Evolutionary conservation across 2,329 filamentous ascomycete species (phyloP).

Genomic region (Thelonectria rubi): DNA sequence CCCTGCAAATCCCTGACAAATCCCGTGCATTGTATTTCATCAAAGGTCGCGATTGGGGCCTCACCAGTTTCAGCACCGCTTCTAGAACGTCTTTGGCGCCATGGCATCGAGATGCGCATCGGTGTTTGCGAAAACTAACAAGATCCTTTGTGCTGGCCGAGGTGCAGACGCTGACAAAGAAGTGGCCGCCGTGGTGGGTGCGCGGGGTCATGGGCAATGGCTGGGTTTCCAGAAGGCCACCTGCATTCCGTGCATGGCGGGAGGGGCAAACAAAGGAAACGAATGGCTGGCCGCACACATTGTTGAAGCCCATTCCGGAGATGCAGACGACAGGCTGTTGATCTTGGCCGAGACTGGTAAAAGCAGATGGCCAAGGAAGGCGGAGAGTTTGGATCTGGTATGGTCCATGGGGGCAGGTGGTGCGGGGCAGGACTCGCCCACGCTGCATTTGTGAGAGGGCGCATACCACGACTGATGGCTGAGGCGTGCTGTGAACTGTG

Average conservation of each 20-base stretch:
- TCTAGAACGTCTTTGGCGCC: conserved; percentile 22
- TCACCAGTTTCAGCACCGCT: conserved; percentile 31
- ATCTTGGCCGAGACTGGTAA: conserved; percentile 26
- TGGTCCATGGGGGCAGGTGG: conserved; percentile 5
- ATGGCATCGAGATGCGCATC: conserved; percentile 21
- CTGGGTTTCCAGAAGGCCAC: not conserved
- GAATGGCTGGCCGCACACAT: conserved; percentile 5
- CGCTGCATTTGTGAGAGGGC: not conserved
- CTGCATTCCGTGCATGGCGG: not conserved
- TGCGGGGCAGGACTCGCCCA: conserved; percentile 17
- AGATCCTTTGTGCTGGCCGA: conserved; percentile 1
- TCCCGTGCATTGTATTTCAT: conserved; percentile 1
- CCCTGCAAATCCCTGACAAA: conserved; percentile 18
- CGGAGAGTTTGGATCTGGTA: conserved; percentile 23
- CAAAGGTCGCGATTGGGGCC: conserved; percentile 4
- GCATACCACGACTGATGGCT: not conserved
- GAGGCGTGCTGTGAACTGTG: no score
- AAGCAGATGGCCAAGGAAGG: conserved; percentile 12
- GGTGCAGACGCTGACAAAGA: not conserved
- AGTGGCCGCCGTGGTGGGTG: not conserved
- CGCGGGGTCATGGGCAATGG: not conserved
- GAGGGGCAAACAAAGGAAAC: not conserved
- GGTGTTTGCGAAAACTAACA: conserved; percentile 12
- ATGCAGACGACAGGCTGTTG: conserved; percentile 14
- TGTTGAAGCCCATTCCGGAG: conserved; percentile 21